Evolutionary conservation across 257 asterid genomes (phyloP).

Genomic region (Solanum raphanifolium): DNA sequence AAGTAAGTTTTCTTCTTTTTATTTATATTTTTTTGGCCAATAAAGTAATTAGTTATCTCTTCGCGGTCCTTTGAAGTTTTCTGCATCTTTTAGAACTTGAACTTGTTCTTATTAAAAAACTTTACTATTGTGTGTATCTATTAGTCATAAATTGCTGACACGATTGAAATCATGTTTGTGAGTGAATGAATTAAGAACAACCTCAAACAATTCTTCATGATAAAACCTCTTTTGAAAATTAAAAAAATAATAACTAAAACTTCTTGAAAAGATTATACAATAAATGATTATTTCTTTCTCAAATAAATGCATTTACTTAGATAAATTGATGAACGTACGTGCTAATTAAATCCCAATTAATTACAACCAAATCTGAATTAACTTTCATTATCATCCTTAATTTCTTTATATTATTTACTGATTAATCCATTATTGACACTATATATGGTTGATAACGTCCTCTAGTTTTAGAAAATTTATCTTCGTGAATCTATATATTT

Average conservation of each 20-base stretch:
- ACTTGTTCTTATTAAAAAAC: not conserved
- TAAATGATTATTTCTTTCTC: not conserved
- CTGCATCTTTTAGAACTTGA: not conserved
- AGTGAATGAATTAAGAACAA: not conserved
- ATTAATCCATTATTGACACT: not conserved
- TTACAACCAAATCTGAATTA: not conserved
- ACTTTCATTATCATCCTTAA: not conserved
- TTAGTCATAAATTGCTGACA: not conserved
- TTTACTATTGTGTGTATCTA: not conserved
- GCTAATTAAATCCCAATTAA: not conserved
- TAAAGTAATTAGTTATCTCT: not conserved
- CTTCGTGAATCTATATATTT: not conserved
- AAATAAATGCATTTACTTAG: not conserved
- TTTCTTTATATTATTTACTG: not conserved
- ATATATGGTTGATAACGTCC: not conserved
- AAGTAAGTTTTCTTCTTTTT: not conserved
- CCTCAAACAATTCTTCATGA: not conserved
- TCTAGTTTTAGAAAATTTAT: not conserved
- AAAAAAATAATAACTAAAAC: not conserved
- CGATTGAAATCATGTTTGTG: no score
- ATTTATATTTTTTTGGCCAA: not conserved
- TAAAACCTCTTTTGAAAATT: not conserved
- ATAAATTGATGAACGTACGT: not conserved
- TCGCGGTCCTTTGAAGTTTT: not conserved
- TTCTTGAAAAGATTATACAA: not conserved